Evolutionary conservation across 1,284 basidiomycete species (phyloP).

Genomic region (Acaromyces ingoldii): DNA sequence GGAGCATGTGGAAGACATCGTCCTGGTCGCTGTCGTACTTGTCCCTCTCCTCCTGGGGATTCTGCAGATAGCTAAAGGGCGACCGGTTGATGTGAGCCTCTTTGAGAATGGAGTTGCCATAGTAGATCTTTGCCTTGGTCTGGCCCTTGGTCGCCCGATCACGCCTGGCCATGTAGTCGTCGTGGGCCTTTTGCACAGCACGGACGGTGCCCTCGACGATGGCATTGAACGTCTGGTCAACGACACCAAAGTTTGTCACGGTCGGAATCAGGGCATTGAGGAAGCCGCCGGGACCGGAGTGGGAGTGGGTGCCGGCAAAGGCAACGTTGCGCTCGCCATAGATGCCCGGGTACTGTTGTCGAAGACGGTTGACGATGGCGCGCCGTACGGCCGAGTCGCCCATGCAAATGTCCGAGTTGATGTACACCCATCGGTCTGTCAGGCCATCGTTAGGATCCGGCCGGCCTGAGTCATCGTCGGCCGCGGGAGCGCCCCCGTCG

Average conservation of each 20-base stretch:
- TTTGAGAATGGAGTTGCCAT: slow-evolving; percentile 64
- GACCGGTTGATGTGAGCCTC: slow-evolving; percentile 65
- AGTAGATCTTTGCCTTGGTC: slow-evolving; percentile 59
- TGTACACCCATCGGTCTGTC: slow-evolving; percentile 64
- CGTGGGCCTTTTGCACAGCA: slow-evolving; percentile 67
- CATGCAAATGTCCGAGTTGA: slow-evolving; percentile 63
- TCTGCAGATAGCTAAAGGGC: slow-evolving; percentile 33
- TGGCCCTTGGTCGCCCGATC: slow-evolving; percentile 2
- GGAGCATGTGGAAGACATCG: slow-evolving; percentile 37
- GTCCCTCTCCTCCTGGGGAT: slow-evolving; percentile 32
- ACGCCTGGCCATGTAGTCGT: slow-evolving; percentile 53
- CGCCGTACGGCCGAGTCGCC: slow-evolving; percentile 72
- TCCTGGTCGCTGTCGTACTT: slow-evolving; percentile 37
- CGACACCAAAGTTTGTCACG: slow-evolving; percentile 68
- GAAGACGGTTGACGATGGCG: slow-evolving; percentile 62
- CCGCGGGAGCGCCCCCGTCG: not conserved
- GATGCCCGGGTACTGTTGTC: slow-evolving; percentile 60
- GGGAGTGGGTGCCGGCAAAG: slow-evolving; percentile 69
- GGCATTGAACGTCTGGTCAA: slow-evolving; percentile 60
- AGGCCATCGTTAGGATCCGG: slow-evolving; percentile 54
- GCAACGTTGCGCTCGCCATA: slow-evolving; percentile 70
- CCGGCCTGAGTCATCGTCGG: too few relatives aligned
- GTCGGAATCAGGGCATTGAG: slow-evolving; percentile 68
- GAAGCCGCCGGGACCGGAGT: slow-evolving; percentile 74
- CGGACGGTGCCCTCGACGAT: slow-evolving; percentile 66